phyloP scores from a whole-genome alignment of 2,329 filamentous ascomycete species.

The Aspergillus ibericus region DNA sequence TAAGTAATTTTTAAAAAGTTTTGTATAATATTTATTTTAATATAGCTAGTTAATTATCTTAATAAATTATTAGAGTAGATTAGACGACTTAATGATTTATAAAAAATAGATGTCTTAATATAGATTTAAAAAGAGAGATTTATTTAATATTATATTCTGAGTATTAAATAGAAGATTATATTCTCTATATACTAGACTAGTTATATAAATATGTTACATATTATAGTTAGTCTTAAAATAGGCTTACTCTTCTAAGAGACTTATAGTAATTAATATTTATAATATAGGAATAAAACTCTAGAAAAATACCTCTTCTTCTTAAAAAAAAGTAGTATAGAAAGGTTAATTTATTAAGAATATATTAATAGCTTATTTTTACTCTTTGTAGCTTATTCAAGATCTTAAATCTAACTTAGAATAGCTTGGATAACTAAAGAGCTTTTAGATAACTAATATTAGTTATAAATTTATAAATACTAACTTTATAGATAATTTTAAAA shows the following conservation, averaged over 20 bases:
- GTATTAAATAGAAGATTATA: not conserved
- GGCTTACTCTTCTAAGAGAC: not conserved
- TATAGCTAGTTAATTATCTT: slow-evolving; percentile 7
- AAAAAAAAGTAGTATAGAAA: not conserved
- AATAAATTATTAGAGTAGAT: slow-evolving; percentile 2
- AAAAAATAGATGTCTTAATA: slow-evolving; percentile 5
- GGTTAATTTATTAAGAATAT: not conserved
- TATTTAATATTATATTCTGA: not conserved
- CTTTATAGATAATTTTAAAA: not conserved
- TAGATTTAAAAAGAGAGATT: not conserved
- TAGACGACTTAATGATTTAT: slow-evolving; percentile 4
- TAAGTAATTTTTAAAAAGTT: not conserved
- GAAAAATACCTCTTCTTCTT: not conserved
- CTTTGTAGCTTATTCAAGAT: not conserved
- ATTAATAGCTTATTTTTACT: not conserved
- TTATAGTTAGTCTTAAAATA: not conserved
- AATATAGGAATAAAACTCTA: not conserved
- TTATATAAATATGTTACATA: not conserved
- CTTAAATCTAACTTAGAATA: not conserved
- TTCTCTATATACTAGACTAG: not conserved
- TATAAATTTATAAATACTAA: not conserved
- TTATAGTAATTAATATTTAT: not conserved
- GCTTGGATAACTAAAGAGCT: not conserved
- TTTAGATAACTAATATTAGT: not conserved
- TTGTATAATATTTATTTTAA: not conserved